Evolutionary conservation across 495 filamentous ascomycete species (phyloP).

Genomic region (Talaromyces liani): DNA sequence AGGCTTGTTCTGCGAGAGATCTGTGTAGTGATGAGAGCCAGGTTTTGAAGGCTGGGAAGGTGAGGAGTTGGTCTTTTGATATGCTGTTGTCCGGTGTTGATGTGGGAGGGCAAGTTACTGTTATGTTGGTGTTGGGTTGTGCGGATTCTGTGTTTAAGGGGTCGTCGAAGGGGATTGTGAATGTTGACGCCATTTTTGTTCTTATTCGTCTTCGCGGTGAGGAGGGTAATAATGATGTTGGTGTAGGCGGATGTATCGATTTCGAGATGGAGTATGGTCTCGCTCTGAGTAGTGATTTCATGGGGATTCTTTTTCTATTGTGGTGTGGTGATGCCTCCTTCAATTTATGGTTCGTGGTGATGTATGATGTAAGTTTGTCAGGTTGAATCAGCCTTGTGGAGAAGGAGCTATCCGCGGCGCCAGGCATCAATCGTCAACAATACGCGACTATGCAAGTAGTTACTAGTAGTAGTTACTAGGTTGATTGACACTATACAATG

Average conservation of each 20-base stretch:
- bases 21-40: conserved; percentile 65
- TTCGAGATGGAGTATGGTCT: background rate
- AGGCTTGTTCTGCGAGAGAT: conserved; percentile 56
- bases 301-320: background rate
- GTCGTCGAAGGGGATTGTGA: conserved; percentile 36
- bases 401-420: background rate
- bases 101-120: conserved; percentile 28
- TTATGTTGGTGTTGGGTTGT: conserved; percentile 19
- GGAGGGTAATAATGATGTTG: background rate
- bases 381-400: conserved; percentile 6
- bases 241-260: background rate
- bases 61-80: conserved; percentile 53
- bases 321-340: background rate
- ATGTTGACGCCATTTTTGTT: conserved; percentile 13
- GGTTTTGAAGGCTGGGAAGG: conserved; percentile 62
- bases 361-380: background rate
- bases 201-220: background rate
- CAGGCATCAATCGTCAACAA: background rate
- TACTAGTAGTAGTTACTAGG: background rate
- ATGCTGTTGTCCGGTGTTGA: conserved; percentile 41
- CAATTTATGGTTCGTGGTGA: background rate
- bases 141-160: conserved; percentile 5
- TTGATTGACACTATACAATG: background rate
- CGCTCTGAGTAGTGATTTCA: background rate
- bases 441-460: background rate